These are phyloP conservation scores for Blastobotrys muscicola DNA, from an alignment of 805 yeast genomes.

Conservation along the genomic window DNA sequence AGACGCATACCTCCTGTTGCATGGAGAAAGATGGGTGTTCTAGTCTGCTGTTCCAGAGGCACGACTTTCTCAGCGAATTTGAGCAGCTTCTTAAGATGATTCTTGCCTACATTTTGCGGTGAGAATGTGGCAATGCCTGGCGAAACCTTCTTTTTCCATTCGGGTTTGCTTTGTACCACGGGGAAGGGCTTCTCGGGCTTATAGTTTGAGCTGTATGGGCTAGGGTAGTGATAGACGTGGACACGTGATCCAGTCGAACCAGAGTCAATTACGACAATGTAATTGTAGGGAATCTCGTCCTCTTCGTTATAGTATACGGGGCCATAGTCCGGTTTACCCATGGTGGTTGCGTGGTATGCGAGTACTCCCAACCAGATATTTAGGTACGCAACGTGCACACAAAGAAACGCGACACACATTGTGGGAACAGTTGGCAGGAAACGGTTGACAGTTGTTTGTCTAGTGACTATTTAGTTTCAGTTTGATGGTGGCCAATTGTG, in stretches of 20 bases:
- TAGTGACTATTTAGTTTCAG: too few species aligned
- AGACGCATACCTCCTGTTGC: conserved; percentile 97
- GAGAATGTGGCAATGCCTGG: conserved; percentile 80
- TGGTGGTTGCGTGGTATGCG: too few species aligned
- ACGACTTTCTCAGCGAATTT: conserved; percentile 60
- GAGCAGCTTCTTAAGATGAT: conserved; percentile 58
- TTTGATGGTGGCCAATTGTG: too few species aligned
- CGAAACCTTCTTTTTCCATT: conserved; percentile 60
- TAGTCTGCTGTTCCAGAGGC: conserved; percentile 48
- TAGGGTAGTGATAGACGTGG: conserved; percentile 52
- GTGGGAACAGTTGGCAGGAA: too few species aligned
- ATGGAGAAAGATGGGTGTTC: conserved; percentile 78
- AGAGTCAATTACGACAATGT: conserved; percentile 68
- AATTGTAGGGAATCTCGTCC: conserved; percentile 14
- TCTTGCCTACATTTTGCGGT: conserved; percentile 51
- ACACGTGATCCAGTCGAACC: conserved; percentile 89
- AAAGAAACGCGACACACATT: too few species aligned
- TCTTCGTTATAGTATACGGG: too few species aligned
- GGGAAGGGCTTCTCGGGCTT: conserved; percentile 10
- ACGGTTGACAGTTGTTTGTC: too few species aligned
- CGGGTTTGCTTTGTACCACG: conserved; percentile 19
- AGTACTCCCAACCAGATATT: too few species aligned
- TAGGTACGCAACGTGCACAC: too few species aligned
- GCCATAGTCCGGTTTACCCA: too few species aligned
- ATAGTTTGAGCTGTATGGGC: conserved; percentile 10